Evolutionary conservation across 1,139 yeast genomes (phyloP), one percentile per base, ranked within the genome.

Genomic region (Torulaspora globosa): DNA sequence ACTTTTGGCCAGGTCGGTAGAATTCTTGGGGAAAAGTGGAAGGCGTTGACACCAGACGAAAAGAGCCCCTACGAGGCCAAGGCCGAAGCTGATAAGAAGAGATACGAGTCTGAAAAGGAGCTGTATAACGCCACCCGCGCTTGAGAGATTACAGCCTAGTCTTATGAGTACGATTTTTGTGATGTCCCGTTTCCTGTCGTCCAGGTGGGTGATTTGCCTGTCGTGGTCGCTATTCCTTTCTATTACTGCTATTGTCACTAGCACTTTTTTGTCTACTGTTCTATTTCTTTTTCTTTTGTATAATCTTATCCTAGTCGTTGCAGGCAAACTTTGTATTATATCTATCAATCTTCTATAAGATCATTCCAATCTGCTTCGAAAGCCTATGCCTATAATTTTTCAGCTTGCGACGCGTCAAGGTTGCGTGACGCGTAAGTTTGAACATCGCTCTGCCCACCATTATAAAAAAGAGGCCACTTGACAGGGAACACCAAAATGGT

Each of bases 31-130:
- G 96, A 88, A 70, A 85, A 79, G 73, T 92, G 98, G 98, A 89
- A 89, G 82, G 85, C 90, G 52, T 76, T 90, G 63, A 73, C 75
- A 54, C 79, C 79, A 48, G 90, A 84, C 43, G 95, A 86, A 58
- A 90, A 87, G 76, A 71, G 69, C 58, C 96, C 96, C 54, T 90
- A 88, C 71, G 95, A 88, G 73, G 80, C 79, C 65, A 87, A 88
- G 75, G 97, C 97, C 59, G 92, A 82, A 57, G 84, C 86, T 60
- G 98, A 92, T 76, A 92, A 92, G 80, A 86, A 89, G 79, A 84
- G 97, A 75, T 92, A 92, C 71, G 97, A 90, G 74, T 81, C 85
- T 66, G 95, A 87, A 73, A 92, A 90, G 79, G 95, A 94, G 60
- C 89, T 84, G 65, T 92, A 90, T 70, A 79, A 78, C 60, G 73